Percentiles rank a stretch among this genome's conserved stretches.
phyloP scores from a whole-genome alignment of 1,284 basidiomycete genomes.

The Xerocomus amazonicus region DNA sequence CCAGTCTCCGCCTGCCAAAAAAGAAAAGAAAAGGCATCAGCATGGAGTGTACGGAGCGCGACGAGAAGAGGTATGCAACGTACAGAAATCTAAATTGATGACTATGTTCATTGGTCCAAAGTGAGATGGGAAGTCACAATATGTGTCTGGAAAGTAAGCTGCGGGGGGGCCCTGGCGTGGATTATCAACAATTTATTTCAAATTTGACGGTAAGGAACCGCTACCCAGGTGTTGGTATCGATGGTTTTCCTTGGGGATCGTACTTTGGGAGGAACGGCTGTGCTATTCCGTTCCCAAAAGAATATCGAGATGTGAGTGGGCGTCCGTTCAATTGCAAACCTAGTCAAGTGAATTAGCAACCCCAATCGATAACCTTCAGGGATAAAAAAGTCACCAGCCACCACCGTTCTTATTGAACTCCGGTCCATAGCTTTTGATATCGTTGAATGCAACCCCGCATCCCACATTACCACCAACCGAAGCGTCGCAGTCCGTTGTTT shows the following conservation, averaged over 20 bases:
- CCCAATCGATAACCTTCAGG: neutral
- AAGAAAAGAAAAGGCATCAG: conserved; percentile 6
- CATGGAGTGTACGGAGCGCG: neutral
- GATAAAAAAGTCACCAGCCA: conserved; percentile 1
- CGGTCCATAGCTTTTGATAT: conserved; percentile 5
- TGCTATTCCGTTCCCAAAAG: conserved; percentile 25
- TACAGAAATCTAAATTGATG: conserved; percentile 25
- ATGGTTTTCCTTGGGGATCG: conserved; percentile 10
- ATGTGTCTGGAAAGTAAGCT: conserved; percentile 1
- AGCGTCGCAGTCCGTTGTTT: neutral
- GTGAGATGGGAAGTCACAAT: conserved; percentile 2
- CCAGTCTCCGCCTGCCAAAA: conserved; percentile 38
- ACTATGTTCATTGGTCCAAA: conserved; percentile 4
- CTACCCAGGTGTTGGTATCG: conserved; percentile 25
- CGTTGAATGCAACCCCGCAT: neutral
- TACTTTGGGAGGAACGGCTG: conserved; percentile 18
- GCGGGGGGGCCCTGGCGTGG: conserved; percentile 19
- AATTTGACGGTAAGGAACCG: neutral
- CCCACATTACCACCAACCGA: neutral
- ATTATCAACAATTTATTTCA: neutral
- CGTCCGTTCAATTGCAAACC: conserved; percentile 25
- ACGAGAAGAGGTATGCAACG: conserved; percentile 17
- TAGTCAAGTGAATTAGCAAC: conserved; percentile 2
- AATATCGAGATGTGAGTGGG: conserved; percentile 15
- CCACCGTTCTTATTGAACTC: conserved; percentile 2